Evolutionary conservation across 371 early-diverging fungal genomes (phyloP).

Genomic region (Mortierella sp.): DNA sequence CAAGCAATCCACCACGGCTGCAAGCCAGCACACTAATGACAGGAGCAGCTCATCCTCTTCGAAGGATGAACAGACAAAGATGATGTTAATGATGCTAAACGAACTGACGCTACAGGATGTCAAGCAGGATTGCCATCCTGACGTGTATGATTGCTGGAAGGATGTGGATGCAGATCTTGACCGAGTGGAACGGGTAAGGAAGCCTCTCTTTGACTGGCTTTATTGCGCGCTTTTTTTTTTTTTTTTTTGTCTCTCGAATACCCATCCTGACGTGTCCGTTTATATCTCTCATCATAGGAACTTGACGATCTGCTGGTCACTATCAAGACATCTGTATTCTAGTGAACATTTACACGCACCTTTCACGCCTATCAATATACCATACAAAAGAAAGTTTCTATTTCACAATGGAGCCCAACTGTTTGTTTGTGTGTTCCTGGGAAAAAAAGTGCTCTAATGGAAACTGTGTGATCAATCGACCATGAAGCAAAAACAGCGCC

Average conservation of each 20-base stretch:
- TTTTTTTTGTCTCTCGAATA: not conserved
- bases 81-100: slow-evolving; percentile 49
- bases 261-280: not conserved
- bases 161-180: slow-evolving; percentile 52
- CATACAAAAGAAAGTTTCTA: no score
- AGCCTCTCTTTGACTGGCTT: not conserved
- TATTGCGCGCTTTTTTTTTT: not conserved
- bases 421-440: no score
- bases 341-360: not conserved
- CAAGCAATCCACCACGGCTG: slow-evolving; percentile 6
- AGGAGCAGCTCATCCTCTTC: not conserved
- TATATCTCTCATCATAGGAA: slow-evolving; percentile 22
- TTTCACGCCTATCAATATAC: no score
- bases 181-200: slow-evolving; percentile 46
- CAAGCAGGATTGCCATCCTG: slow-evolving; percentile 51
- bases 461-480: no score
- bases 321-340: slow-evolving; percentile 42
- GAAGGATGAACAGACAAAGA: slow-evolving; percentile 24
- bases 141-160: slow-evolving; percentile 53
- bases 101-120: slow-evolving; percentile 51
- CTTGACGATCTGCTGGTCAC: slow-evolving; percentile 53
- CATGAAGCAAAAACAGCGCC: no score
- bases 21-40: slow-evolving; percentile 1
- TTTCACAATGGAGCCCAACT: no score
- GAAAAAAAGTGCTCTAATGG: no score